Percentiles rank a stretch among this genome's conserved stretches.
These are phyloP conservation scores for Calonectria honghensis DNA, from an alignment of 2,329 filamentous ascomycete species.

Conservation along the genomic window DNA sequence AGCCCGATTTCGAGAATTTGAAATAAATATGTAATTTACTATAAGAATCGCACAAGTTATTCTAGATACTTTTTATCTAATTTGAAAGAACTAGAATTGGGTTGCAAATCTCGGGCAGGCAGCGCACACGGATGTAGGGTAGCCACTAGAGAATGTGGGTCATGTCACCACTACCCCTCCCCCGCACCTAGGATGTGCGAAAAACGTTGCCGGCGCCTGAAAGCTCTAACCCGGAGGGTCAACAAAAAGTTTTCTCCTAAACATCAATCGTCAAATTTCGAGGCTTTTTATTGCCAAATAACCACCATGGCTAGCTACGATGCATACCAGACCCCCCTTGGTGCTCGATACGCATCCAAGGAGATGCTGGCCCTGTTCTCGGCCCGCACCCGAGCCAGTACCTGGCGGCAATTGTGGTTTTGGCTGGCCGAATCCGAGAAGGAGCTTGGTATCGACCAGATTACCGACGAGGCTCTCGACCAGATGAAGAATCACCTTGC, in stretches of 20 bases:
- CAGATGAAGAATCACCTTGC: conserved; percentile 43
- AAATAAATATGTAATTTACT: background rate
- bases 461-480: conserved; percentile 46
- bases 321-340: conserved; percentile 41
- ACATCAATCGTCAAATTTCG: background rate
- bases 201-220: background rate
- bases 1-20: background rate
- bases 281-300: background rate
- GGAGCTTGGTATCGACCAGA: conserved; percentile 44
- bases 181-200: conserved; percentile 1
- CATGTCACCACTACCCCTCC: conserved; percentile 1
- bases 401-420: conserved; percentile 48
- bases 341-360: conserved; percentile 36
- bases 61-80: background rate
- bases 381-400: conserved; percentile 39
- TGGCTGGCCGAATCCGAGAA: conserved; percentile 45
- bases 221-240: background rate
- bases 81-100: background rate
- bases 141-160: conserved; percentile 1
- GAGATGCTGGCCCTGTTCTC: conserved; percentile 43
- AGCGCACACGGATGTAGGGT: background rate
- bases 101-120: background rate
- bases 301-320: conserved; percentile 25
- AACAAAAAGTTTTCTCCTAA: background rate
- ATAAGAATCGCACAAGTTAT: background rate